Evolutionary conservation across 2,329 filamentous ascomycete genomes (phyloP).

Genomic region (Diplodia intermedia): DNA sequence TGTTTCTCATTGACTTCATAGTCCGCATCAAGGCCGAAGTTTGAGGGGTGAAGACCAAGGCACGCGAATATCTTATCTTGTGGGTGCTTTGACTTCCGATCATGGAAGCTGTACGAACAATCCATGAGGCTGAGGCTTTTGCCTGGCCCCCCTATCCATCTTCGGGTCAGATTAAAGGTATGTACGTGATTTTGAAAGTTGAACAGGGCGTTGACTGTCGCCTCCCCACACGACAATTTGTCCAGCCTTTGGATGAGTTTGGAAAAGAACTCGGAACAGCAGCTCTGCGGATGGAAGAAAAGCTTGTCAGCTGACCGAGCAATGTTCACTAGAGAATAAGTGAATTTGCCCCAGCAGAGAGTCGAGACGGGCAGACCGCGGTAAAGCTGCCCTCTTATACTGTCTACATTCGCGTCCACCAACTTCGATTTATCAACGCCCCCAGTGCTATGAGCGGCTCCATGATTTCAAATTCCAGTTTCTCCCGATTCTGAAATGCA

Average conservation of each 20-base stretch:
- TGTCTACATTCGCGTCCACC: slow-evolving; percentile 11
- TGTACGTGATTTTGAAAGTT: neutral
- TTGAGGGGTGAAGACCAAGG: neutral
- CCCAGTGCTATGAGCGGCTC: slow-evolving; percentile 7
- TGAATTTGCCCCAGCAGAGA: neutral
- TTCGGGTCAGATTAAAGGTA: neutral
- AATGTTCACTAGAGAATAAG: neutral
- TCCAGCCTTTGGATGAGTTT: neutral
- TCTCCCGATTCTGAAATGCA: neutral
- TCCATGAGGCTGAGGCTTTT: neutral
- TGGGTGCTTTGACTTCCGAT: neutral
- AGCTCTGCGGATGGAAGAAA: neutral
- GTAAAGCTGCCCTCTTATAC: slow-evolving; percentile 12
- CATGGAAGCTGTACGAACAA: neutral
- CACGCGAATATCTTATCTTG: slow-evolving; percentile 6
- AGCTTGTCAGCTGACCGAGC: neutral
- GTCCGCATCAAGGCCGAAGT: neutral
- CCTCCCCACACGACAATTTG: neutral
- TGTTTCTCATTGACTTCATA: neutral
- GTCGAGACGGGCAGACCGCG: neutral
- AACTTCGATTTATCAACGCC: neutral
- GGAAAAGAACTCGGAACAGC: neutral
- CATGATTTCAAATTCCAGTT: neutral
- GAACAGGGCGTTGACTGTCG: neutral
- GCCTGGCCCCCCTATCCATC: neutral